Evolutionary conservation across 192 early-diverging fungal genomes (phyloP).

Genomic region (Backusella morwellensis): DNA sequence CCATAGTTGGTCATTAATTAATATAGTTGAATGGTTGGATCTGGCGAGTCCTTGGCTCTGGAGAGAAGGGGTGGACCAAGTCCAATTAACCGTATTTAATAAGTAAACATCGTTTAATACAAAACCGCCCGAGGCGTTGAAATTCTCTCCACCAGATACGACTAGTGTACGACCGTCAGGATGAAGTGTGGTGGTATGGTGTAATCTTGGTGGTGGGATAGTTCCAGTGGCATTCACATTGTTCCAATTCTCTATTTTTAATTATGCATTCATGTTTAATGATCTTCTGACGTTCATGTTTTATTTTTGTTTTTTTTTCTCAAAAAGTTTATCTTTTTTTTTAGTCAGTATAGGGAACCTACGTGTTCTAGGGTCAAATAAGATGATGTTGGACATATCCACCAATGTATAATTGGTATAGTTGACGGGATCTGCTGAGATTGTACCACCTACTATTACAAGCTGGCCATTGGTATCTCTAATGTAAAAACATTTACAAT

Average conservation of each 20-base stretch:
- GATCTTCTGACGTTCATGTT: background rate
- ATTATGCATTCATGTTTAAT: background rate
- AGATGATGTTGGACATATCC: constrained; percentile 13
- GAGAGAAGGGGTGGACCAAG: background rate
- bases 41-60: background rate
- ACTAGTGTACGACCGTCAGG: background rate
- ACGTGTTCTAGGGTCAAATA: constrained; percentile 10
- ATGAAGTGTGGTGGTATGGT: constrained; percentile 14
- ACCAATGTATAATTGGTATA: constrained; percentile 8
- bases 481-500: background rate
- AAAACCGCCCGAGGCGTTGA: background rate
- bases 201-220: constrained; percentile 4
- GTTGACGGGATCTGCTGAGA: constrained; percentile 1
- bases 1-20: constrained; percentile 12
- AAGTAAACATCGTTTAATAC: constrained; percentile 7
- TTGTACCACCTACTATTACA: constrained; percentile 9
- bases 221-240: background rate
- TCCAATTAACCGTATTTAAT: background rate
- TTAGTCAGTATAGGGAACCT: background rate
- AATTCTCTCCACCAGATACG: constrained; percentile 1
- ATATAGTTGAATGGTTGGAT: constrained; percentile 14
- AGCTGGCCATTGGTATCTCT: constrained; percentile 1
- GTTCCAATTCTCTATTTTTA: constrained; percentile 9
- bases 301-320: background rate
- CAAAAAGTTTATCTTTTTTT: background rate